These are phyloP conservation scores for Myxozyma sirexii DNA, from an alignment of 805 yeast genomes.

Conservation along the genomic window DNA sequence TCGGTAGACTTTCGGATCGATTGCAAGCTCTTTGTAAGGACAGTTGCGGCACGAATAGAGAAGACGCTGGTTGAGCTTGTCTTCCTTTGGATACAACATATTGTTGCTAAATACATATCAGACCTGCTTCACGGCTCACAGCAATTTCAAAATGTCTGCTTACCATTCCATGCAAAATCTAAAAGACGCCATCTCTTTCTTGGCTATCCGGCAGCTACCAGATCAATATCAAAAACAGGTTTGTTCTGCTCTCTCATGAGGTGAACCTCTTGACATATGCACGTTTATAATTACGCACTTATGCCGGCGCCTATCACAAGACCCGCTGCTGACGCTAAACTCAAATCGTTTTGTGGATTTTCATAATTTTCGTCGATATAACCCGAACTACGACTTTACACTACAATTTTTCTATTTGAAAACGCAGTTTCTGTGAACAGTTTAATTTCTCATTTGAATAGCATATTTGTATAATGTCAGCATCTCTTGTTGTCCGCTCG, in stretches of 20 bases:
- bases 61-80: slow-evolving; percentile 71
- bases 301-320: not conserved
- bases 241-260: no score
- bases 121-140: not conserved
- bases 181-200: slow-evolving; percentile 74
- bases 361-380: not conserved
- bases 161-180: slow-evolving; percentile 89
- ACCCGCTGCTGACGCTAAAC: not conserved
- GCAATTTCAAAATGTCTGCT: slow-evolving; percentile 32
- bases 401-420: no score
- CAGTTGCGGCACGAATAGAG: slow-evolving; percentile 94
- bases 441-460: no score
- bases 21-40: slow-evolving; percentile 88
- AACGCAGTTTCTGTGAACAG: no score
- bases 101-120: slow-evolving; percentile 57
- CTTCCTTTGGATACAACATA: slow-evolving; percentile 97
- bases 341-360: not conserved
- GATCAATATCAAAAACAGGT: not conserved
- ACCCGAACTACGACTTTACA: no score
- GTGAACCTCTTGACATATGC: no score
- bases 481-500: slow-evolving; percentile 7
- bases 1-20: slow-evolving; percentile 81
- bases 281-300: not conserved
- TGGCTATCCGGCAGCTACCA: not conserved
- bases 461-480: slow-evolving; percentile 21